These are phyloP conservation scores for Lactuca saligna DNA, from an alignment of 129 eudicot genomes.

Conservation along the genomic window DNA sequence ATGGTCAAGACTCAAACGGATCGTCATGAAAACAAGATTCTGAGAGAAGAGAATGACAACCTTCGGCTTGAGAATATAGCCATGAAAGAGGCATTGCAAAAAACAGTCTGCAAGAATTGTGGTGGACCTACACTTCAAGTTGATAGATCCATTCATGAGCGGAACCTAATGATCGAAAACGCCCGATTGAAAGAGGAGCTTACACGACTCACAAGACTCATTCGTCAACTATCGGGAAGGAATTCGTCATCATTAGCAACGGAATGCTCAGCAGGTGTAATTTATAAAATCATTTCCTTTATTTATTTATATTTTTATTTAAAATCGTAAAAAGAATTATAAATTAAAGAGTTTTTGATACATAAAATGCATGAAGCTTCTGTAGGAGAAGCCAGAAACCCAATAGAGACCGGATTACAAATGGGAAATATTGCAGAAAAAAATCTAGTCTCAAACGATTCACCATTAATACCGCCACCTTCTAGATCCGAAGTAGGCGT, in stretches of 20 bases:
- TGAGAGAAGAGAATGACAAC: conserved; percentile 58
- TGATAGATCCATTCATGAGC: conserved; percentile 39
- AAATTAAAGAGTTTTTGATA: no score
- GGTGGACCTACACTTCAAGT: conserved; percentile 56
- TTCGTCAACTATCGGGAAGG: conserved; percentile 39
- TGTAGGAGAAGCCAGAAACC: no score
- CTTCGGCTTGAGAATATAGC: conserved; percentile 51
- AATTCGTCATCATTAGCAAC: conserved; percentile 22
- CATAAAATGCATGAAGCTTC: no score
- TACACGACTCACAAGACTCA: conserved; percentile 37
- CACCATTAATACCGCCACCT: conserved; percentile 14
- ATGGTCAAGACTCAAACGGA: conserved; percentile 50
- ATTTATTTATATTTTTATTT: no score
- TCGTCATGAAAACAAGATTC: conserved; percentile 47
- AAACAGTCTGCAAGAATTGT: conserved; percentile 47
- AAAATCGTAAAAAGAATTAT: no score
- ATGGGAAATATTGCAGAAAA: conserved; percentile 37
- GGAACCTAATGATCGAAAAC: conserved; percentile 51
- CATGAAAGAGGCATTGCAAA: conserved; percentile 50
- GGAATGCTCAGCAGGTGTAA: no score
- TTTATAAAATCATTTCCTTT: no score
- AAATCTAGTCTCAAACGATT: conserved; percentile 25
- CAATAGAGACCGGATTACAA: no score
- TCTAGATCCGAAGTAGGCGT: not conserved
- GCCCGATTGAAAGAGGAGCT: conserved; percentile 62